Percentiles rank a stretch among this genome's conserved stretches.
Evolutionary conservation across 2,329 filamentous ascomycete species (phyloP).

Genomic region (Xylariomycetidae sp.): DNA sequence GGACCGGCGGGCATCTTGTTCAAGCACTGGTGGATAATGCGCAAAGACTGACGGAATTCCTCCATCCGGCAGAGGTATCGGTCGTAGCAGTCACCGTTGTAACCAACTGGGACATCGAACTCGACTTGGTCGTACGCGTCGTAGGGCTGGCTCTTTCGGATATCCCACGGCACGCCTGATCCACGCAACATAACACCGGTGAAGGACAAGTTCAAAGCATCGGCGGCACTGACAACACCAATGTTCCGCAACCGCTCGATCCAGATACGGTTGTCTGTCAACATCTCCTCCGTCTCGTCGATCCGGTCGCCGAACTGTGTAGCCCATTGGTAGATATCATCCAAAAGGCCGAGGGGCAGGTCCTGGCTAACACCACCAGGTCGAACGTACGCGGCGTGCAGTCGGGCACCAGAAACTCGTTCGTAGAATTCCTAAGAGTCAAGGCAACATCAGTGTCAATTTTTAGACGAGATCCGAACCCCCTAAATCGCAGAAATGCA

Average conservation of each 20-base stretch:
- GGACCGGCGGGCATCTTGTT: constrained; percentile 98
- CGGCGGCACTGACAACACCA: constrained; percentile 82
- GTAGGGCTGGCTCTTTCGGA: constrained; percentile 95
- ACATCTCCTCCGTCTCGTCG: constrained; percentile 96
- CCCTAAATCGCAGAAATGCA: background rate
- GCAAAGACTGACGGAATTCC: constrained; percentile 95
- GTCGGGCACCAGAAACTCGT: constrained; percentile 93
- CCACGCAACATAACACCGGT: constrained; percentile 97
- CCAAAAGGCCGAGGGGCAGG: constrained; percentile 84
- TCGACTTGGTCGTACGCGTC: constrained; percentile 97
- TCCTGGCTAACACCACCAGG: constrained; percentile 96
- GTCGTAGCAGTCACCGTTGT: constrained; percentile 98
- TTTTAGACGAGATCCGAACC: background rate
- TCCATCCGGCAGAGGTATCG: constrained; percentile 99
- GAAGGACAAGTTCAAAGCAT: constrained; percentile 97
- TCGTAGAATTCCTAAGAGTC: constrained; percentile 89
- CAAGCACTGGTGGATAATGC: constrained; percentile 97
- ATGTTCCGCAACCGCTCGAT: constrained; percentile 86
- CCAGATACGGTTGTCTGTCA: constrained; percentile 99
- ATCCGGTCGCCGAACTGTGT: constrained; percentile 98
- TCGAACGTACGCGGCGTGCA: constrained; percentile 94
- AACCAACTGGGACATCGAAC: constrained; percentile 93
- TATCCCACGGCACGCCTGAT: constrained; percentile 91
- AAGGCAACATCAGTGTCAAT: constrained; percentile 3
- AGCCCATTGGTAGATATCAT: constrained; percentile 99